A percentile compares a stretch with the other conserved stretches of the same genome.
Evolutionary conservation across 352 stramenopile species (phyloP).

Genomic region (Pythium periplocum): DNA sequence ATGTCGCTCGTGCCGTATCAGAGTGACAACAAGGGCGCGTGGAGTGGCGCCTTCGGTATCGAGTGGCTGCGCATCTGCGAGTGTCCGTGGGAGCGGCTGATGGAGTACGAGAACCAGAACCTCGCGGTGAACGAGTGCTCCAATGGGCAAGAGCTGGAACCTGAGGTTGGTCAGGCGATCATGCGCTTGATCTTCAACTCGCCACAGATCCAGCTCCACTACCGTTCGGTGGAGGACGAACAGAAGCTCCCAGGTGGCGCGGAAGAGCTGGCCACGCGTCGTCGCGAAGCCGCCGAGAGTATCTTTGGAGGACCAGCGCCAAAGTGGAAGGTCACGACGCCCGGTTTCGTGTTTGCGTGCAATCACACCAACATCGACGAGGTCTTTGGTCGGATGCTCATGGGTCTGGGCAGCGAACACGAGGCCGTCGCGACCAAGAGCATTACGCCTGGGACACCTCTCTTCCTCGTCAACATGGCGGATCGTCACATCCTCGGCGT

Average conservation of each 20-base stretch:
- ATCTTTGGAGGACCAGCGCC: slow-evolving; percentile 39
- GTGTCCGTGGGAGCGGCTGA: slow-evolving; percentile 78
- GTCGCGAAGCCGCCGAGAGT: slow-evolving; percentile 71
- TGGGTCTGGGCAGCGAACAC: slow-evolving; percentile 71
- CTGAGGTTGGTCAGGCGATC: slow-evolving; percentile 60
- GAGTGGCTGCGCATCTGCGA: slow-evolving; percentile 87
- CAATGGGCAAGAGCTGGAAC: slow-evolving; percentile 64
- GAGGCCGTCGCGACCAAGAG: slow-evolving; percentile 56
- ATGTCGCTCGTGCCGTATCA: slow-evolving; percentile 52
- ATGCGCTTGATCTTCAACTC: slow-evolving; percentile 81
- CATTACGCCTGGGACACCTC: slow-evolving; percentile 64
- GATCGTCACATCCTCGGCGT: slow-evolving; percentile 81
- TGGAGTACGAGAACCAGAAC: slow-evolving; percentile 67
- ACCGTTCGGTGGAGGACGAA: slow-evolving; percentile 83
- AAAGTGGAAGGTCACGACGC: slow-evolving; percentile 40
- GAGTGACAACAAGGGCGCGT: slow-evolving; percentile 36
- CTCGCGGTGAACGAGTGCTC: slow-evolving; percentile 48
- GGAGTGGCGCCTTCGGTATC: slow-evolving; percentile 59
- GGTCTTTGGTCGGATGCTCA: slow-evolving; percentile 82
- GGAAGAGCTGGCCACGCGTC: slow-evolving; percentile 62
- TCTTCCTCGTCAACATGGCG: slow-evolving; percentile 84
- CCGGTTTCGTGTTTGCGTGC: slow-evolving; percentile 83
- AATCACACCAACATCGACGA: slow-evolving; percentile 81
- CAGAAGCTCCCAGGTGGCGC: slow-evolving; percentile 60
- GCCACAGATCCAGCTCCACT: slow-evolving; percentile 75